Conservation (phyloP, 768 basidiomycete genomes). For the Mrakia gelida region DNA sequence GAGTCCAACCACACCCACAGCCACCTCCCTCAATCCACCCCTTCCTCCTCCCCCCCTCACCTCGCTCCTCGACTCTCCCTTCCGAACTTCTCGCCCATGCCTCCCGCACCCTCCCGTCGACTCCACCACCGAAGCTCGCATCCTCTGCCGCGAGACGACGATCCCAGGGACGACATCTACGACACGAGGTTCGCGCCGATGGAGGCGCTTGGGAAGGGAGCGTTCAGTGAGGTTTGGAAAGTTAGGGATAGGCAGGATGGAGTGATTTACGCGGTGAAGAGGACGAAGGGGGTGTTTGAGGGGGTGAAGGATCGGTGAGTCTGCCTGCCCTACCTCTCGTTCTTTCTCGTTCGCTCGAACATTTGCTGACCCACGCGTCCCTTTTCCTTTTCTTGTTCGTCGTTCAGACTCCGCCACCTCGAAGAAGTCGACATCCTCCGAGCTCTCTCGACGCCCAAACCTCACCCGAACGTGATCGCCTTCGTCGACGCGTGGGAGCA, state of each 20-base stretch:
- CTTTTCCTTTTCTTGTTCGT: not conserved
- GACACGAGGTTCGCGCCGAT: slow-evolving; percentile 75
- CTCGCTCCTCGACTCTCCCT: slow-evolving; percentile 35
- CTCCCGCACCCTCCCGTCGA: slow-evolving; percentile 20
- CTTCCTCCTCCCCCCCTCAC: slow-evolving; percentile 38
- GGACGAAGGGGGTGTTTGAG: slow-evolving; percentile 78
- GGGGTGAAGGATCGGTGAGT: slow-evolving; percentile 83
- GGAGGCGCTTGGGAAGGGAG: slow-evolving; percentile 80
- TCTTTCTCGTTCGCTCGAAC: no score
- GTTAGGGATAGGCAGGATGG: slow-evolving; percentile 43
- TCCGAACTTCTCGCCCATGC: slow-evolving; percentile 33
- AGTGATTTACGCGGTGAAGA: slow-evolving; percentile 79
- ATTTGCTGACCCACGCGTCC: not conserved
- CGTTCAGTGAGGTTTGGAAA: slow-evolving; percentile 90
- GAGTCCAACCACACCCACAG: no score
- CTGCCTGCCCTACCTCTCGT: not conserved
- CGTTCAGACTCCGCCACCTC: slow-evolving; percentile 58
- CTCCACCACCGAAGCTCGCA: slow-evolving; percentile 35
- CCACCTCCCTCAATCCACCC: not conserved
- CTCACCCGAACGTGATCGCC: slow-evolving; percentile 66
- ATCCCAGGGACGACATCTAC: slow-evolving; percentile 50
- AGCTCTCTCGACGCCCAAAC: slow-evolving; percentile 53
- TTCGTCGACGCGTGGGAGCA: slow-evolving; percentile 93
- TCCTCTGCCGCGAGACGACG: slow-evolving; percentile 46
- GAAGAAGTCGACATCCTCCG: slow-evolving; percentile 92